Conservation (phyloP, 805 yeast genomes). For the Aciculoconidium aculeatum region DNA sequence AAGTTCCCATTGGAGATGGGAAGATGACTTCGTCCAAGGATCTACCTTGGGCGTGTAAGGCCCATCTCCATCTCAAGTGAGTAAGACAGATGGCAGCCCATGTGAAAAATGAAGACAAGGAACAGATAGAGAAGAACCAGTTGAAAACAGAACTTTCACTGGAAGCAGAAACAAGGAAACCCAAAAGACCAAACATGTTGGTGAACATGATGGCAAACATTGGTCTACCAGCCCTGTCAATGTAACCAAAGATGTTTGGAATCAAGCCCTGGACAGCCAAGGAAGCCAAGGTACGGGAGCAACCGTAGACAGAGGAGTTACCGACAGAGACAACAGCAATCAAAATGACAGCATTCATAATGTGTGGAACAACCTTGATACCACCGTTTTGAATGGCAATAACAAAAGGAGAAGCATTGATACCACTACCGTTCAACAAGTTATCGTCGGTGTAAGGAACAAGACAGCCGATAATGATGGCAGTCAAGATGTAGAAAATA, state of each 20-base stretch:
- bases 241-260: slow-evolving; percentile 41
- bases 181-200: slow-evolving; percentile 31
- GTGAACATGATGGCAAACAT: slow-evolving; percentile 30
- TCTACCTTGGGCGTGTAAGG: slow-evolving; percentile 28
- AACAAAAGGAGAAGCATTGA: slow-evolving; percentile 70
- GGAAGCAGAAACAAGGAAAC: slow-evolving; percentile 30
- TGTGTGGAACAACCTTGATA: slow-evolving; percentile 59
- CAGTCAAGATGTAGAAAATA: slow-evolving; percentile 33
- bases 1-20: slow-evolving; percentile 28
- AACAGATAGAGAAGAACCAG: slow-evolving; percentile 38
- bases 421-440: slow-evolving; percentile 47
- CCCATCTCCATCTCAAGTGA: slow-evolving; percentile 38
- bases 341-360: slow-evolving; percentile 70
- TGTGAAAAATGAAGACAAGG: slow-evolving; percentile 36
- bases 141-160: slow-evolving; percentile 29
- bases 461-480: slow-evolving; percentile 29
- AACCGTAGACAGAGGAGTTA: slow-evolving; percentile 68
- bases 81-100: slow-evolving; percentile 37
- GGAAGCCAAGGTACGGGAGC: slow-evolving; percentile 64
- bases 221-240: slow-evolving; percentile 39
- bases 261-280: slow-evolving; percentile 68
- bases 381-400: slow-evolving; percentile 61
- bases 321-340: slow-evolving; percentile 72
- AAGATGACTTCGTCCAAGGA: slow-evolving; percentile 30
- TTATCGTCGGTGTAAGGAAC: slow-evolving; percentile 47